A percentile compares a stretch with the other conserved stretches of the same genome.
Conservation (phyloP, 495 filamentous ascomycete species). For the Penicillium arizonense region DNA sequence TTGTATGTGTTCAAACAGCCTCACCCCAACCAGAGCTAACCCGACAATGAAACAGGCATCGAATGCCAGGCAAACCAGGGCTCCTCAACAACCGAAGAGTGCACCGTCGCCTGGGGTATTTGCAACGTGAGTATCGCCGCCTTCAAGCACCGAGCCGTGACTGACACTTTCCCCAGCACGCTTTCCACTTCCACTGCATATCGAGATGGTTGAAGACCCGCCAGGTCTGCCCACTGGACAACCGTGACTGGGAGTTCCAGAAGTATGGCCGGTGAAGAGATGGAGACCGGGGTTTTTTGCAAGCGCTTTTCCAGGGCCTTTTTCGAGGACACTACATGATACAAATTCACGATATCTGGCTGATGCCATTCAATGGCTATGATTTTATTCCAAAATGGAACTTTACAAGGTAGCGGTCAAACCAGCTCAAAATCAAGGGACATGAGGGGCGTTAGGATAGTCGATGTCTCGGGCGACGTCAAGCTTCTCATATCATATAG, state of each 20-base stretch:
- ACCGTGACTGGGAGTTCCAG: constrained; percentile 99
- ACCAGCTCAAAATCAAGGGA: not conserved
- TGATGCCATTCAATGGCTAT: constrained; percentile 18
- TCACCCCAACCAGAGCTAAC: constrained; percentile 2
- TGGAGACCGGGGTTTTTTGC: not conserved
- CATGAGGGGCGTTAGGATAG: not conserved
- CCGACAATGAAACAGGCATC: constrained; percentile 60
- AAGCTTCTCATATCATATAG: constrained; percentile 1
- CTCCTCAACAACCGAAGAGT: constrained; percentile 95
- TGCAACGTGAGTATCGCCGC: constrained; percentile 75
- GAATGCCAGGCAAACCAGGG: constrained; percentile 99
- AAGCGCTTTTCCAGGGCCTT: not conserved
- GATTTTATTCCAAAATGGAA: constrained; percentile 1
- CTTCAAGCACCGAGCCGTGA: not conserved
- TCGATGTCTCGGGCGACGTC: not conserved
- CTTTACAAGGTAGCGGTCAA: not conserved
- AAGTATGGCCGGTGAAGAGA: constrained; percentile 79
- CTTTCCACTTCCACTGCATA: constrained; percentile 99
- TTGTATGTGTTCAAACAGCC: constrained; percentile 53
- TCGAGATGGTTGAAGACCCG: constrained; percentile 99
- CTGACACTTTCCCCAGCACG: constrained; percentile 62
- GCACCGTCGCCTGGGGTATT: constrained; percentile 98
- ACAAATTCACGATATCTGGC: constrained; percentile 9
- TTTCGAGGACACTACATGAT: constrained; percentile 5
- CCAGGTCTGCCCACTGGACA: constrained; percentile 96